Percentiles rank a stretch among this genome's conserved stretches.
Evolutionary conservation across 257 asterid genomes (phyloP).

Genomic region (Solanum paucissectum): DNA sequence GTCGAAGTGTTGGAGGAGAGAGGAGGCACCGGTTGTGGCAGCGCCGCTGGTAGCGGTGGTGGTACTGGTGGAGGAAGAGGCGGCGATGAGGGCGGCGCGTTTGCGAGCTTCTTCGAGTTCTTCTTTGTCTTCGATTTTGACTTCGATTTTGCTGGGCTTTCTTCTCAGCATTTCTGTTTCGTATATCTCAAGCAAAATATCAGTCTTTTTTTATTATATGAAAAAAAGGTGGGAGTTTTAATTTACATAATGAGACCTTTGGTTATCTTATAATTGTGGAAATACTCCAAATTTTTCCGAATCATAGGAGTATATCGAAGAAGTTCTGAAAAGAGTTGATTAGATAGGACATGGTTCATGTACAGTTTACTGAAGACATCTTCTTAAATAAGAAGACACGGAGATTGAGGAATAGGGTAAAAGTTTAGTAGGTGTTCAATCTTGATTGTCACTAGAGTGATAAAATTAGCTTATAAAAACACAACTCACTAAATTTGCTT

Average conservation of each 20-base stretch:
- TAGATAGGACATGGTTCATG: not conserved
- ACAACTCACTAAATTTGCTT: not conserved
- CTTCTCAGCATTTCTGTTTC: slow-evolving; percentile 66
- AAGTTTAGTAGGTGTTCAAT: too few species aligned
- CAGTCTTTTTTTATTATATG: not conserved
- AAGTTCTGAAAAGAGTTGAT: not conserved
- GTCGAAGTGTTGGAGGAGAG: slow-evolving; percentile 80
- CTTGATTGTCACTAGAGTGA: too few species aligned
- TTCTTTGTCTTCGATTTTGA: slow-evolving; percentile 65
- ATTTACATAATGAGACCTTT: not conserved
- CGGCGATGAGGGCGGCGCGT: slow-evolving; percentile 39
- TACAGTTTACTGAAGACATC: not conserved
- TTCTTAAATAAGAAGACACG: not conserved
- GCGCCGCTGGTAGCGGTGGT: slow-evolving; percentile 6
- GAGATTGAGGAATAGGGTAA: not conserved
- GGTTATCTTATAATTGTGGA: not conserved
- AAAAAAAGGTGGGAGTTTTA: not conserved
- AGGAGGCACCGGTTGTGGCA: slow-evolving; percentile 34
- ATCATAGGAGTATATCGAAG: not conserved
- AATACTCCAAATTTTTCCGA: not conserved
- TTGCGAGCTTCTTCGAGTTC: slow-evolving; percentile 86
- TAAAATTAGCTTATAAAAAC: not conserved
- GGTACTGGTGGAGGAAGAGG: slow-evolving; percentile 4
- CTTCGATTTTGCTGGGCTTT: slow-evolving; percentile 77
- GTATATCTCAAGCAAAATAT: not conserved